Base-by-base conservation (phyloP, 2,329 filamentous ascomycete species). In the Taxawa tesnikishii region DNA sequence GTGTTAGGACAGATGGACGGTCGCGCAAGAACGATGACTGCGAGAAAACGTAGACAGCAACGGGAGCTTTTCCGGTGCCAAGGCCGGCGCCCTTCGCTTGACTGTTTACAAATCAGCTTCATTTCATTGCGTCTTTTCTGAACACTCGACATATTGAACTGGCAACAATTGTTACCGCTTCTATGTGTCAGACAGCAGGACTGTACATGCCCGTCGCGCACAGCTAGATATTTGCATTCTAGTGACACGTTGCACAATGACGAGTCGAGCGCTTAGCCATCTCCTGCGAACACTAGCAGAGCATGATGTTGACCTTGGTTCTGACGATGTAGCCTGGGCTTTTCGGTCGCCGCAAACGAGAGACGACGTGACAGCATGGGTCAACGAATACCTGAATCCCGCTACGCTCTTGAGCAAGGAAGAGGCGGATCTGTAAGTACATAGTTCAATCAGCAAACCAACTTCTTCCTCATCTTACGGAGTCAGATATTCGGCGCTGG, bases 401-500 rank as follows among this genome's bases (percentile, higher is more conserved):
- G 46, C 56, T 5, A 66, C 60, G 0, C 45, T 70, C 7, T 47
- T 70, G 31, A 66, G 56, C 11, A 58, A 55, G 34, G 65, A 69
- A 26, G 66, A 70, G 38, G 42, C 63, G 19, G 54, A 60, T 18
- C 51, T 67, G 63, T 66, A 49, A 25, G 56, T 47, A 11, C 16
- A 11, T 6, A 2, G 50, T 74, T 28, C 8, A 15, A 1, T 9
- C 3, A 8, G 15, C 5, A 11, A 6, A 26, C n/a, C 2, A 14
- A 6, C 9, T 14, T 12, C 10, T 26, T 4, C 21, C 34, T 37
- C 11, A 32, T 29, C 5, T 11, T 10, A 4, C 5, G 2, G 25
- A 31, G 29, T 18, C 25, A 36, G 19, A 29, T 24, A 13, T 21
- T 30, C n/a, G 28, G 29, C 12, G 18, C 26, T 5, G 29, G 32